Percentiles rank a stretch among this genome's conserved stretches.
Conservation (phyloP, 148 eudicot genomes). For the Chenopodium formosanum region DNA sequence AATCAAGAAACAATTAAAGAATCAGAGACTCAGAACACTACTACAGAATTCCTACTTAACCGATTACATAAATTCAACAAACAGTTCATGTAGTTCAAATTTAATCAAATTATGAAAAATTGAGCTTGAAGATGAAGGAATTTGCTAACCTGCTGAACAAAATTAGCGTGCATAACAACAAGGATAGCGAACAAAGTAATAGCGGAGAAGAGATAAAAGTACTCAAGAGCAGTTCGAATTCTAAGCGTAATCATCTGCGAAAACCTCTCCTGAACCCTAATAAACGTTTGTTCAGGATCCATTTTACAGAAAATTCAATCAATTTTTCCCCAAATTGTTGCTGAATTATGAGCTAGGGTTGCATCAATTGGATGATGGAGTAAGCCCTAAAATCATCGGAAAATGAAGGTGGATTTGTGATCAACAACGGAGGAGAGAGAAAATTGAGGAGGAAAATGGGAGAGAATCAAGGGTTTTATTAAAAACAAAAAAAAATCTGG, state of each 20-base stretch:
- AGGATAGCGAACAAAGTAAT: slow-evolving; percentile 79
- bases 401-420: neutral
- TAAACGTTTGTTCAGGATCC: slow-evolving; percentile 96
- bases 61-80: neutral
- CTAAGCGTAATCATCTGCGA: slow-evolving; percentile 72
- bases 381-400: neutral
- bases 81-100: neutral
- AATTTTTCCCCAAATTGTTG: neutral
- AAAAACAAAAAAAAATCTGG: no score
- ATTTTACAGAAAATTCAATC: slow-evolving; percentile 22
- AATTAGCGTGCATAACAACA: slow-evolving; percentile 98
- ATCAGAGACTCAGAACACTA: no score
- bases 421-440: neutral
- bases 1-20: no score
- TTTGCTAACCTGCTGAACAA: slow-evolving; percentile 72
- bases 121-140: neutral
- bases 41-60: neutral
- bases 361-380: neutral
- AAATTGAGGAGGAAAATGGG: neutral
- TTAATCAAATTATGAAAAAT: neutral
- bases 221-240: slow-evolving; percentile 67
- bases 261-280: slow-evolving; percentile 92
- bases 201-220: slow-evolving; percentile 65
- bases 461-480: neutral
- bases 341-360: slow-evolving; percentile 4